These are phyloP conservation scores for Thelonectria blattea DNA, from an alignment of 2,329 filamentous ascomycete species.

Conservation along the genomic window DNA sequence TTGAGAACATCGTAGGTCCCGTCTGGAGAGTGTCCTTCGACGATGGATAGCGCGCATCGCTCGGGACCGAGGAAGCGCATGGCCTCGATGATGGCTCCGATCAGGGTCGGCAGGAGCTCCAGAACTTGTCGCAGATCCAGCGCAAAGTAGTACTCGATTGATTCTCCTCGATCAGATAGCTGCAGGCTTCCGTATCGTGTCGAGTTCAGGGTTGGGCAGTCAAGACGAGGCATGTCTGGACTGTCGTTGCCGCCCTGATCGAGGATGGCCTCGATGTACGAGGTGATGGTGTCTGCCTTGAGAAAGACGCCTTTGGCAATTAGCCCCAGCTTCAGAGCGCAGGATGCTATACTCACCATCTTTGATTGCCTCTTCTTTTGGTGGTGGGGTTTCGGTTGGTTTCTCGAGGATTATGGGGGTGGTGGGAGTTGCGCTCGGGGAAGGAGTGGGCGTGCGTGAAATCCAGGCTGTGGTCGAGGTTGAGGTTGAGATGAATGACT, in stretches of 20 bases:
- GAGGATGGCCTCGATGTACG: not conserved
- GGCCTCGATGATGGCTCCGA: constrained; percentile 58
- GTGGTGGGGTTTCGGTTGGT: not conserved
- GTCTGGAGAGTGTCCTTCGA: constrained; percentile 62
- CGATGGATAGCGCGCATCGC: constrained; percentile 59
- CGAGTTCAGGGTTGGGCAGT: constrained; percentile 38
- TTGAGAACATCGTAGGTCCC: constrained; percentile 58
- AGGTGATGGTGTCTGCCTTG: not conserved
- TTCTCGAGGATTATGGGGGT: not conserved
- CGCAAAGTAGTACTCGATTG: constrained; percentile 56
- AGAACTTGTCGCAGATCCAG: constrained; percentile 56
- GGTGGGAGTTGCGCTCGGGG: not conserved
- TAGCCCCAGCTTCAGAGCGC: not conserved
- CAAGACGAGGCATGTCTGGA: constrained; percentile 12
- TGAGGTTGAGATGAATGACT: not conserved
- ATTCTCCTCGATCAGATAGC: not conserved
- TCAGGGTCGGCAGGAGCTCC: constrained; percentile 54
- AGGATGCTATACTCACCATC: not conserved
- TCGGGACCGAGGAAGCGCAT: constrained; percentile 56
- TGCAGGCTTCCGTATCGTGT: constrained; percentile 29
- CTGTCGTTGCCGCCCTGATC: not conserved
- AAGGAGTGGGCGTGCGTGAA: not conserved
- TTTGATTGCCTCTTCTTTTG: not conserved
- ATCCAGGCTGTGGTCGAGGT: not conserved
- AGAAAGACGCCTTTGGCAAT: not conserved